Conservation (phyloP, 192 early-diverging fungal genomes). For the Coemansia sp. region DNA sequence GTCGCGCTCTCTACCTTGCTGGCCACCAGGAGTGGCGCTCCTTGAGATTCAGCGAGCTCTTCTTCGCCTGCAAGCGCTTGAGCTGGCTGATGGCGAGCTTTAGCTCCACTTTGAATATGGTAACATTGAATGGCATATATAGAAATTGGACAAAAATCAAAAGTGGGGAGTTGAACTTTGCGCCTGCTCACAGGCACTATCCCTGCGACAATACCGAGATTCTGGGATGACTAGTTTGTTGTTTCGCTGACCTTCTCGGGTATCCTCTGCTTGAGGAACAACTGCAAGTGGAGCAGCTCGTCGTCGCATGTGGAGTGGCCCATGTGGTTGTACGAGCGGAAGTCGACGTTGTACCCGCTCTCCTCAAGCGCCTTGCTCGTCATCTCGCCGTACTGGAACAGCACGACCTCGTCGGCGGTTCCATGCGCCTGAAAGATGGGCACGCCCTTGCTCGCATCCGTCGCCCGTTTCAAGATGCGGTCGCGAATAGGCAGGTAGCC, state of each 20-base stretch:
- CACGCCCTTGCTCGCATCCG: conserved; percentile 63
- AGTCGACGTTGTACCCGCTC: conserved; percentile 63
- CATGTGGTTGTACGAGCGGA: conserved; percentile 81
- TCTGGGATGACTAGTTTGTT: background rate
- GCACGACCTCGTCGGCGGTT: conserved; percentile 70
- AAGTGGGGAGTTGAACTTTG: background rate
- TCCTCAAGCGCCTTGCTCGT: conserved; percentile 62
- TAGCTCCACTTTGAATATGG: conserved; percentile 80
- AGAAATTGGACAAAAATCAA: background rate
- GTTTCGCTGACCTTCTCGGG: conserved; percentile 25
- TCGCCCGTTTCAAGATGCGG: conserved; percentile 46
- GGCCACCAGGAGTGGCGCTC: conserved; percentile 73
- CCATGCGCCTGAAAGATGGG: conserved; percentile 90
- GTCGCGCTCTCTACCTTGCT: conserved; percentile 87
- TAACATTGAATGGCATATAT: conserved; percentile 15
- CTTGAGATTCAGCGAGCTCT: conserved; percentile 68
- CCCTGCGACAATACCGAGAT: background rate
- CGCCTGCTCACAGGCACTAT: background rate
- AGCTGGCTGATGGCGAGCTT: conserved; percentile 87
- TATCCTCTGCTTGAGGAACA: conserved; percentile 61
- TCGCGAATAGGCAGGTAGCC: conserved; percentile 73
- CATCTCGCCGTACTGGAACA: conserved; percentile 70
- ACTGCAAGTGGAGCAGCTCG: conserved; percentile 69
- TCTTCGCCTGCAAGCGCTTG: conserved; percentile 87
- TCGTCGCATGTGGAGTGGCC: conserved; percentile 67